Conservation (phyloP, 768 basidiomycete genomes). For the Suillus lakei region DNA sequence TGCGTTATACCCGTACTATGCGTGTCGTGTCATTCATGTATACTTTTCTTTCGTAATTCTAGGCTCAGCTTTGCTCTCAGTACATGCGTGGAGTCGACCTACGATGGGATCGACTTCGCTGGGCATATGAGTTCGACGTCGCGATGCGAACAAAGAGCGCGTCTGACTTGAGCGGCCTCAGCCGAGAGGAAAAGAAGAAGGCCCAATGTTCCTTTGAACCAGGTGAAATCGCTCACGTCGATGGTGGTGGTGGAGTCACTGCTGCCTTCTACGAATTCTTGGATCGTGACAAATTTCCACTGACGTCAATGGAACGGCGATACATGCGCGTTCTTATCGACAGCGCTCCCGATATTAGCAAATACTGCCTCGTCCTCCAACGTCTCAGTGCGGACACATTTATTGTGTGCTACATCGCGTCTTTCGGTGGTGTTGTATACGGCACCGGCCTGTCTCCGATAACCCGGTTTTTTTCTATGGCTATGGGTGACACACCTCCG, state of each 20-base stretch:
- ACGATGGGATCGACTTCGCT: slow-evolving; percentile 16
- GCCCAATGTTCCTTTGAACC: slow-evolving; percentile 11
- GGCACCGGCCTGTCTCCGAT: slow-evolving; percentile 28
- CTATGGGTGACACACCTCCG: slow-evolving; percentile 33
- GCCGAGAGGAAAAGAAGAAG: slow-evolving; percentile 1
- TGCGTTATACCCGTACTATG: background rate
- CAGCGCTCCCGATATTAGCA: slow-evolving; percentile 6
- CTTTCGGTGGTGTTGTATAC: slow-evolving; percentile 34
- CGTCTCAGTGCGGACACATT: slow-evolving; percentile 33
- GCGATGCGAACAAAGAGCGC: slow-evolving; percentile 11
- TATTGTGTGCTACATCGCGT: slow-evolving; percentile 42
- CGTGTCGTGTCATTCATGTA: background rate
- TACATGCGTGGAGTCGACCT: slow-evolving; percentile 13
- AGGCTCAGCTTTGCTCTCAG: slow-evolving; percentile 3
- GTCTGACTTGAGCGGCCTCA: slow-evolving; percentile 5
- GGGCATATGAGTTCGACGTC: slow-evolving; percentile 16
- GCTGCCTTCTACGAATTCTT: slow-evolving; percentile 16
- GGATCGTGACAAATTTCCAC: slow-evolving; percentile 1
- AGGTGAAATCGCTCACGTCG: slow-evolving; percentile 18
- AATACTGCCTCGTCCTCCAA: slow-evolving; percentile 39
- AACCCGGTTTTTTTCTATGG: slow-evolving; percentile 40
- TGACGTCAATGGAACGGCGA: slow-evolving; percentile 8
- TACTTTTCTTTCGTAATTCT: background rate
- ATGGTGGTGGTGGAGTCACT: slow-evolving; percentile 12
- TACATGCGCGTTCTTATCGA: background rate